phyloP scores from a whole-genome alignment of 2,329 filamentous ascomycete genomes.

The Cordyceps pruinosa region DNA sequence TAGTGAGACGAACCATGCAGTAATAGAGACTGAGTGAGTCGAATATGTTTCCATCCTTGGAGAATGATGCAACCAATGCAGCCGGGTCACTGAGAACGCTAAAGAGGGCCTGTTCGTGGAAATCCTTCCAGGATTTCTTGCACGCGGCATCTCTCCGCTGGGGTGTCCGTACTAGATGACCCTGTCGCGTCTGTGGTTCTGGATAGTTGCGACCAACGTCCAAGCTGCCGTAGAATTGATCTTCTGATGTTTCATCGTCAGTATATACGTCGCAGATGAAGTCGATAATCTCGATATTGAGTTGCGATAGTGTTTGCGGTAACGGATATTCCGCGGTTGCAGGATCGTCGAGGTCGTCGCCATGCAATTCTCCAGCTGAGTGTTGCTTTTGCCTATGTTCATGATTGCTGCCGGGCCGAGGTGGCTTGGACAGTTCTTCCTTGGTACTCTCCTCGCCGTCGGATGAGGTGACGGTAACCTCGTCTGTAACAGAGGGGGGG shows the following conservation, averaged over 20 bases:
- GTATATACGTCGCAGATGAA: conserved; percentile 55
- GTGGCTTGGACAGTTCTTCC: not conserved
- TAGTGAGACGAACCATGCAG: conserved; percentile 53
- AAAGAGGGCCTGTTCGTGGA: conserved; percentile 59
- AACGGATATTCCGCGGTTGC: conserved; percentile 30
- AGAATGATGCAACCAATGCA: conserved; percentile 51
- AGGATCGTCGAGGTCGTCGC: conserved; percentile 18
- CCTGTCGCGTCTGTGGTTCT: conserved; percentile 8
- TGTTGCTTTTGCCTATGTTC: not conserved
- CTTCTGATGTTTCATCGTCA: conserved; percentile 47
- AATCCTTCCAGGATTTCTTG: conserved; percentile 47
- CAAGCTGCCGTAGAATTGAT: conserved; percentile 36
- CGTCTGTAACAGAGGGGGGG: conserved; percentile 18
- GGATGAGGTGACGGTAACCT: conserved; percentile 16
- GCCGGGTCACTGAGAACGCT: conserved; percentile 53
- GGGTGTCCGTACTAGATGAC: not conserved
- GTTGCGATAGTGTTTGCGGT: conserved; percentile 49
- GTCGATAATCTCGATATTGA: conserved; percentile 51
- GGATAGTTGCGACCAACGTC: conserved; percentile 15
- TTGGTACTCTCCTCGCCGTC: conserved; percentile 15
- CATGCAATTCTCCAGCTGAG: not conserved
- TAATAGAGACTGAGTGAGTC: conserved; percentile 59
- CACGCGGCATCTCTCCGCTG: conserved; percentile 9
- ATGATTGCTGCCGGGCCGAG: not conserved
- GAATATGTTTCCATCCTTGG: conserved; percentile 42